These are phyloP conservation scores for Penicillium herquei DNA, from an alignment of 495 filamentous ascomycete species.

Conservation along the genomic window DNA sequence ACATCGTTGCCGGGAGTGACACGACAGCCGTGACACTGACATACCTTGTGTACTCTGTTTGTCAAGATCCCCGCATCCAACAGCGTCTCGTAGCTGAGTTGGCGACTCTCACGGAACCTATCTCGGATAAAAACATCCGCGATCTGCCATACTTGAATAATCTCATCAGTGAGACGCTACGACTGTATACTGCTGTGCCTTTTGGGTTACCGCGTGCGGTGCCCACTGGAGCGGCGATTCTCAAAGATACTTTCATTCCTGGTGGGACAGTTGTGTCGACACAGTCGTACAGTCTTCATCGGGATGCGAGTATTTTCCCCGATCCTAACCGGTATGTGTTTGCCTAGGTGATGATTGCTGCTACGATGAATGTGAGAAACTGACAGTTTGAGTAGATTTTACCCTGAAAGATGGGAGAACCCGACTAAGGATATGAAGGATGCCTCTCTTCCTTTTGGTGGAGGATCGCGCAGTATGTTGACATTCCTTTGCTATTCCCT, in stretches of 20 bases:
- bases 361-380: background rate
- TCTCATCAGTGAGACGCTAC: slow-evolving; percentile 50
- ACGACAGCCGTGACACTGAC: slow-evolving; percentile 48
- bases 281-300: slow-evolving; percentile 45
- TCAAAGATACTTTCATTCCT: slow-evolving; percentile 33
- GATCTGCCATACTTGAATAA: slow-evolving; percentile 39
- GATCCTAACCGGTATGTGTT: slow-evolving; percentile 27
- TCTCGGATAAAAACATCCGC: slow-evolving; percentile 36
- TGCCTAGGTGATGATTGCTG: background rate
- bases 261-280: slow-evolving; percentile 33
- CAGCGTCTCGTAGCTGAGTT: slow-evolving; percentile 44
- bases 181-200: slow-evolving; percentile 51
- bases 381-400: slow-evolving; percentile 26
- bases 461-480: slow-evolving; percentile 41
- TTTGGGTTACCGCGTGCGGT: slow-evolving; percentile 41
- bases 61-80: slow-evolving; percentile 27
- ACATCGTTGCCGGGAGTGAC: slow-evolving; percentile 53
- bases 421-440: slow-evolving; percentile 53
- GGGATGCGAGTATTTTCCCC: slow-evolving; percentile 28
- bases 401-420: slow-evolving; percentile 41
- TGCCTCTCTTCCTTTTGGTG: slow-evolving; percentile 52
- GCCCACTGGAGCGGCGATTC: slow-evolving; percentile 21
- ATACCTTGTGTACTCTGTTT: slow-evolving; percentile 40
- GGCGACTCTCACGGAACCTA: slow-evolving; percentile 26
- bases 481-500: background rate